These are phyloP conservation scores for Arctium lappa DNA, from an alignment of 129 eudicot species.

Conservation along the genomic window DNA sequence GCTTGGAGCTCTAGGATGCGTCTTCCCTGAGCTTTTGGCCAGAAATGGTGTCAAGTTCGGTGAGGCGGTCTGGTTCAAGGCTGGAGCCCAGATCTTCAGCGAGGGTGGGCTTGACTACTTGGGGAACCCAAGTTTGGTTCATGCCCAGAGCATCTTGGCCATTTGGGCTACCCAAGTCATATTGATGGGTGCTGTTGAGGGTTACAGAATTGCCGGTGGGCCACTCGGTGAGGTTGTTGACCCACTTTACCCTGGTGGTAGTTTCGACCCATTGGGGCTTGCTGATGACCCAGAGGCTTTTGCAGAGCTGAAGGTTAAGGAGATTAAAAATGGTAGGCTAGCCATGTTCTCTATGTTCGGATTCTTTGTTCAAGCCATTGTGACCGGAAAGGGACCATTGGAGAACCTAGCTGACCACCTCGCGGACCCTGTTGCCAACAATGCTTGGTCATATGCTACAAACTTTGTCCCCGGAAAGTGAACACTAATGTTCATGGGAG, in stretches of 20 bases:
- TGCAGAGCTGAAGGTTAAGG: constrained; percentile 6
- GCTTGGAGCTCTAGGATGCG: constrained; percentile 20
- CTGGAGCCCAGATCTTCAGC: constrained; percentile 13
- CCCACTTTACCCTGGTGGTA: neutral
- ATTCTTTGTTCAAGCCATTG: constrained; percentile 16
- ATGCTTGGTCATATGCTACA: constrained; percentile 13
- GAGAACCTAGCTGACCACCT: neutral
- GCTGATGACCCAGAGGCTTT: constrained; percentile 18
- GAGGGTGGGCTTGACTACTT: constrained; percentile 12
- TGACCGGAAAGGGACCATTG: constrained; percentile 7
- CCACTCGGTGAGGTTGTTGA: neutral
- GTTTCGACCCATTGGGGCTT: constrained; percentile 1
- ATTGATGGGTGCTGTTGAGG: neutral
- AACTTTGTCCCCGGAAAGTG: constrained; percentile 15
- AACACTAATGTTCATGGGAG: neutral
- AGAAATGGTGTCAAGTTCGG: constrained; percentile 2
- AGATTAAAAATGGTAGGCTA: constrained; percentile 5
- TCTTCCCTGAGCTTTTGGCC: constrained; percentile 8
- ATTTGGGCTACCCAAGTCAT: constrained; percentile 21
- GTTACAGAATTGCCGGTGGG: neutral
- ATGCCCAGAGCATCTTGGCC: constrained; percentile 24
- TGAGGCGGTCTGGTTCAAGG: constrained; percentile 6
- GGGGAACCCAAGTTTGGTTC: constrained; percentile 9
- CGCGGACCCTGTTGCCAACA: neutral
- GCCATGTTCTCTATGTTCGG: constrained; percentile 18